Base-by-base conservation (phyloP, 164 flowering plant species). In the Kalanchoe fedtschenkoi region DNA sequence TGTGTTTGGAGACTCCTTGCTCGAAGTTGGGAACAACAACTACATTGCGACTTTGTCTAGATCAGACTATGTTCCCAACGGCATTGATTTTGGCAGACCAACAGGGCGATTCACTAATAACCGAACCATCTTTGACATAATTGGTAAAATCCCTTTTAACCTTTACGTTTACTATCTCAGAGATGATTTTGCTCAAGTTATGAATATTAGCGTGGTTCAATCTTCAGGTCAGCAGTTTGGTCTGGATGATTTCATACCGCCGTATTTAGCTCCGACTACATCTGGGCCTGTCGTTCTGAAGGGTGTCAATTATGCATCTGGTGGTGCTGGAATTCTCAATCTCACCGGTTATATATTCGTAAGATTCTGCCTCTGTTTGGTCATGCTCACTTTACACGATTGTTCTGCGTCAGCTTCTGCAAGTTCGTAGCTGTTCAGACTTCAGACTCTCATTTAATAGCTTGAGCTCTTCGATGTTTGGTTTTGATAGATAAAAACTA, bases 1-100 rank as follows among this genome's bases (percentile, higher is more conserved):
- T 68, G 72, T 87, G 1, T 85, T 89, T 54, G 97, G 97, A 8
- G 95, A 89, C 70, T 89, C 97, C 0, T 67, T 87, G 69, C 89
- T 86, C 58, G 97, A 90, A 61, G 80, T 55, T 0, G 95, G 97
- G 56, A 90, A 90, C 78, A 87, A 90, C 68, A 83, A 90, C 76
- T 90, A 84, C 76, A 76, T 87, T 54, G 53, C 58, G 6, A 68
- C 92, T 21, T 71, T 90, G 22, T 81, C 95, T 6, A 81, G 72
- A 68, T 90, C 97, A 10, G 71, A 90, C 66, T 77, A 53, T 37
- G 29, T 34, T 2, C 92, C 96, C 0, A 81, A 86, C 64, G 96
- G 96, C 43, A 84, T 88, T 51, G 96, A 88, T 74, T 80, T 86
- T 19, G 78, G 82, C 21, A 22, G 5, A 17, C 88, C 92, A 5